A percentile compares a stretch with the other conserved stretches of the same genome.
These are phyloP conservation scores for Chrysoporthe deuterocubensis DNA, from an alignment of 2,329 filamentous ascomycete genomes.

Conservation along the genomic window DNA sequence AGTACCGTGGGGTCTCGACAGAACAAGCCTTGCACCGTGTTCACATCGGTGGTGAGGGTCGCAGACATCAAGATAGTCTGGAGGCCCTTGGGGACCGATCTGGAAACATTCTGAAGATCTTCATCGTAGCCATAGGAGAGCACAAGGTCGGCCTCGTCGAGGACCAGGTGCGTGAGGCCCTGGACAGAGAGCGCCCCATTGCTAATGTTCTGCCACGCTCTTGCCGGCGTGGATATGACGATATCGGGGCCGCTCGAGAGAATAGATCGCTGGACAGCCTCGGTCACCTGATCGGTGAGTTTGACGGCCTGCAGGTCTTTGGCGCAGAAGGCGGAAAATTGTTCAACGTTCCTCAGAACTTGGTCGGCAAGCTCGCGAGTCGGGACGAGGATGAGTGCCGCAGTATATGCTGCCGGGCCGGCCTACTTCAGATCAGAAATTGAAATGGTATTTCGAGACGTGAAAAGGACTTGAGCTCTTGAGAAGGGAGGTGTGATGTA, in stretches of 20 bases:
- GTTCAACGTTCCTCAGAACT: conserved; percentile 77
- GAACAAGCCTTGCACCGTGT: conserved; percentile 83
- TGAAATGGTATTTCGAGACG: conserved; percentile 26
- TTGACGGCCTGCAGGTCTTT: conserved; percentile 85
- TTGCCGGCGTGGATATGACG: conserved; percentile 87
- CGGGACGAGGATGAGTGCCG: conserved; percentile 88
- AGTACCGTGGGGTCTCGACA: conserved; percentile 79
- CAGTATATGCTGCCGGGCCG: conserved; percentile 59
- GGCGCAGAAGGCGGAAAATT: conserved; percentile 80
- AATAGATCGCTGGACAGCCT: conserved; percentile 84
- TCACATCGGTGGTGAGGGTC: conserved; percentile 85
- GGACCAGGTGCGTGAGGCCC: conserved; percentile 75
- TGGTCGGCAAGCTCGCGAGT: conserved; percentile 94
- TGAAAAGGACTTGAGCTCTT: conserved; percentile 21
- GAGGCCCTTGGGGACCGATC: conserved; percentile 78
- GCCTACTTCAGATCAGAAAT: conserved; percentile 41
- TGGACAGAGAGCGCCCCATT: conserved; percentile 71
- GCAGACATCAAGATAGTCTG: conserved; percentile 95
- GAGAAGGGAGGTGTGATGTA: not conserved
- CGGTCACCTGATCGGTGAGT: conserved; percentile 86
- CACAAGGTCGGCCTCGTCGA: conserved; percentile 94
- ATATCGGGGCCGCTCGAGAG: conserved; percentile 87
- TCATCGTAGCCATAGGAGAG: conserved; percentile 93
- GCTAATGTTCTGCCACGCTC: conserved; percentile 78
- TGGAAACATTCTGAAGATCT: conserved; percentile 79